phyloP scores from a whole-genome alignment of 2,329 filamentous ascomycete genomes.

The Exophiala lecanii-corni region DNA sequence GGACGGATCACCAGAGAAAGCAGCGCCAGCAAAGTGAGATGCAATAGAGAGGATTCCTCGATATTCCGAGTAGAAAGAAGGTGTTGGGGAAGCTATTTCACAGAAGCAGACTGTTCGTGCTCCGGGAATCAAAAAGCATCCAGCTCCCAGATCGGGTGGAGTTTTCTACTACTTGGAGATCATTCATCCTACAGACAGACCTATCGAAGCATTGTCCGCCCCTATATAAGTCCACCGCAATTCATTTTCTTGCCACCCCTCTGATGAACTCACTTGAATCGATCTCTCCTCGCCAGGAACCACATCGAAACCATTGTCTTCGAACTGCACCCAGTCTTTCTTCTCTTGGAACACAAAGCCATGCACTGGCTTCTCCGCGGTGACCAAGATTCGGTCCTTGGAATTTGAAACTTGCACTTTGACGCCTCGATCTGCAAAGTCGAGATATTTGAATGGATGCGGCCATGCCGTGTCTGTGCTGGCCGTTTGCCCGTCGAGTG shows the following conservation, averaged over 20 bases:
- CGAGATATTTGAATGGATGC: constrained; percentile 55
- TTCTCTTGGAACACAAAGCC: constrained; percentile 55
- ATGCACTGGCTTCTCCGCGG: constrained; percentile 49
- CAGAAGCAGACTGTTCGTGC: too few relatives aligned
- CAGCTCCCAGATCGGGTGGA: too few relatives aligned
- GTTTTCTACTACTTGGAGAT: too few relatives aligned
- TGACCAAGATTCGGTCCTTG: constrained; percentile 40
- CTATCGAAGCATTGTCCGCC: constrained; percentile 1
- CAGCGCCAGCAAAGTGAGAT: too few relatives aligned
- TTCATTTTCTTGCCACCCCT: background rate
- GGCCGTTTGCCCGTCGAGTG: constrained; percentile 45
- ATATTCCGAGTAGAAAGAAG: too few relatives aligned
- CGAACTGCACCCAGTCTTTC: constrained; percentile 44
- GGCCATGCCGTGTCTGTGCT: constrained; percentile 56
- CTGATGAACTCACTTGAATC: constrained; percentile 14
- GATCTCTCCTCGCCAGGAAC: constrained; percentile 52
- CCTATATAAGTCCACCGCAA: constrained; percentile 11
- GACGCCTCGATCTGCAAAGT: constrained; percentile 47
- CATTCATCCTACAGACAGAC: too few relatives aligned
- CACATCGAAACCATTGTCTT: constrained; percentile 53
- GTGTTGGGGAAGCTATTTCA: too few relatives aligned
- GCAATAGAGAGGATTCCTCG: too few relatives aligned
- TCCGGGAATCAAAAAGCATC: too few relatives aligned
- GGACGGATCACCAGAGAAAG: too few relatives aligned
- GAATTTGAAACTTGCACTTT: constrained; percentile 30